Evolutionary conservation across 2,329 filamentous ascomycete species (phyloP), one percentile per base, ranked within the genome.

Genomic region (Coccinonectria pachysandricola): DNA sequence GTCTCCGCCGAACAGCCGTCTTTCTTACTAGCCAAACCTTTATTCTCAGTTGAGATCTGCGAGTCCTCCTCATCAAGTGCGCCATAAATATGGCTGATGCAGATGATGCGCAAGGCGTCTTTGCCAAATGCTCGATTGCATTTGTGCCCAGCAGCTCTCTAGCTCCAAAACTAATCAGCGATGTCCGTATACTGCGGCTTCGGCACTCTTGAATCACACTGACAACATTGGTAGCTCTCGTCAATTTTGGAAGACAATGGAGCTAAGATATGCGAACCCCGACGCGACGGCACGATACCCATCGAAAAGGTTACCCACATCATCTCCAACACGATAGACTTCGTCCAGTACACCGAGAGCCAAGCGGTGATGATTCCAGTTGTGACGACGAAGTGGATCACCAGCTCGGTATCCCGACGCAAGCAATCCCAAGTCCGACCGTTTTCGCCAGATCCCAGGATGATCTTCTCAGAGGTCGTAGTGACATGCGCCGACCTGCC

Each of bases 381-480:
- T 1, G 77, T 96, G 15, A 87, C 76, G 38, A 75, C 82, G 4
- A 62, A 71, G 30, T 98, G 91, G 88, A 71, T 95, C 23, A 66
- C 71, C 4, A 64, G 66, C 13, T 91, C 81, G 4, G 53, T 94
- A 3, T 53, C 64, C 12, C 80, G 77, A 43, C 65, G 65, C 31
- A 87, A 80, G 49, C 65, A 79, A 28, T 77, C 77, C 17, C 85
- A 84, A 42, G 73, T 87, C 7, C 75, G 88, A 20, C 81, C 85
- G 10, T 92, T 80, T 53, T 95, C 80, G 23, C 91, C 91, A 2
- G 91, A 98, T 45, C 87, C 88, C 2, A 73, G 80, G 32, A 75
- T 94, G 50, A 91, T 95, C 52, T 83, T 98, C 56, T 82, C 81
- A 26, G 78, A 85, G 41, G 79, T 96, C 21, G 71, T 81, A 15